A percentile compares a stretch with the other conserved stretches of the same genome.
Evolutionary conservation across 179 eudicot genomes (phyloP).

Genomic region (Heliamphora pulchella): DNA sequence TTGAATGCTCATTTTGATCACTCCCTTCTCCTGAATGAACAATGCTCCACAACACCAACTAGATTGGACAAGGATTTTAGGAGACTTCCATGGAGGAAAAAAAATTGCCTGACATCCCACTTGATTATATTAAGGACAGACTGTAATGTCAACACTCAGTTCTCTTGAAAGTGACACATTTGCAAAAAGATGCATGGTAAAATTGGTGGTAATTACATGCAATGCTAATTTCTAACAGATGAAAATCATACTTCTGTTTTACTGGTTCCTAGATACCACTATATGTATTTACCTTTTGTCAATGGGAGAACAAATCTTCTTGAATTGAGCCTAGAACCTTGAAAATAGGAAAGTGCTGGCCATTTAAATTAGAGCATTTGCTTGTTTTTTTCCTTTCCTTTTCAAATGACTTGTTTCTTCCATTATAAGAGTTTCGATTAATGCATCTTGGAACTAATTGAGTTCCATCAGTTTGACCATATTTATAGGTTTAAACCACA

Average conservation of each 20-base stretch:
- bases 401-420: constrained; percentile 2
- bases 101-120: background rate
- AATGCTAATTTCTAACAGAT: background rate
- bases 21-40: background rate
- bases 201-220: background rate
- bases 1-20: background rate
- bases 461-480: constrained; percentile 10
- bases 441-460: background rate
- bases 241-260: background rate
- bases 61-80: background rate
- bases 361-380: background rate
- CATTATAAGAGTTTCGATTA: background rate
- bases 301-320: background rate
- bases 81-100: background rate
- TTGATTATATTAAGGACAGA: background rate
- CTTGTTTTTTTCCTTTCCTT: background rate
- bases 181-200: background rate
- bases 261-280: background rate
- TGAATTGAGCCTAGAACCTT: background rate
- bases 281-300: background rate
- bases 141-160: background rate
- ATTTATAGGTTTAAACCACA: background rate
- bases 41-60: background rate
- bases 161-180: background rate
- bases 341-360: background rate